Conservation (phyloP, 331 rosid species). For the Rhamnella rubrinervis region DNA sequence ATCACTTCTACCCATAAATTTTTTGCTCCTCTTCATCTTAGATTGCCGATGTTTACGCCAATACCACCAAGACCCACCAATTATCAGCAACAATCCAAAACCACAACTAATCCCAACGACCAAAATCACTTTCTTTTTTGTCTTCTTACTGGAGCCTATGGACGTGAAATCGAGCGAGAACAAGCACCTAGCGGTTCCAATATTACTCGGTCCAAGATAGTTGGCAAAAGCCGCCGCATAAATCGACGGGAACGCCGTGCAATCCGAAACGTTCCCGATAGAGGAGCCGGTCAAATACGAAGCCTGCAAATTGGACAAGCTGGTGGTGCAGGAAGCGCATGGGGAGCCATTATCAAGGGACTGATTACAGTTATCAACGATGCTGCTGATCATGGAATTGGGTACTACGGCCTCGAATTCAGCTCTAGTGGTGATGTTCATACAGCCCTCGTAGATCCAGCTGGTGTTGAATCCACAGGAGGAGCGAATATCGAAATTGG, state of each 20-base stretch:
- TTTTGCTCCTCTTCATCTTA: conserved; percentile 9
- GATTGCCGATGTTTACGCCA: conserved; percentile 27
- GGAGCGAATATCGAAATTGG: conserved; percentile 49
- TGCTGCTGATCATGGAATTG: neutral
- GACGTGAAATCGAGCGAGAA: conserved; percentile 33
- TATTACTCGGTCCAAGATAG: conserved; percentile 52
- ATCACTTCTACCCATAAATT: conserved; percentile 30
- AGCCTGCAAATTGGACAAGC: conserved; percentile 34
- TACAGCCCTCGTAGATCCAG: conserved; percentile 72
- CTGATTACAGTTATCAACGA: conserved; percentile 43
- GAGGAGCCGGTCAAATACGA: conserved; percentile 42
- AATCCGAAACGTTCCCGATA: conserved; percentile 56
- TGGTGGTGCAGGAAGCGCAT: conserved; percentile 61
- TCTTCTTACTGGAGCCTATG: conserved; percentile 21
- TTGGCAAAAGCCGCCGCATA: conserved; percentile 72
- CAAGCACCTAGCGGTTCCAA: conserved; percentile 61
- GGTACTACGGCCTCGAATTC: conserved; percentile 51
- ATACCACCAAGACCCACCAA: conserved; percentile 38
- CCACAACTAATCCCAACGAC: conserved; percentile 35
- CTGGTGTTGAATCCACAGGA: conserved; percentile 55
- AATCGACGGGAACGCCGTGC: conserved; percentile 45
- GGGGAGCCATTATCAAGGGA: conserved; percentile 62
- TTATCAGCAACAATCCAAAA: conserved; percentile 14
- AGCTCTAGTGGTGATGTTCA: conserved; percentile 50
- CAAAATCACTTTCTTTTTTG: conserved; percentile 30